Percentiles rank a stretch among this genome's conserved stretches.
These are phyloP conservation scores for Blastobotrys malaysiensis DNA, from an alignment of 1,139 yeast species.

Conservation along the genomic window DNA sequence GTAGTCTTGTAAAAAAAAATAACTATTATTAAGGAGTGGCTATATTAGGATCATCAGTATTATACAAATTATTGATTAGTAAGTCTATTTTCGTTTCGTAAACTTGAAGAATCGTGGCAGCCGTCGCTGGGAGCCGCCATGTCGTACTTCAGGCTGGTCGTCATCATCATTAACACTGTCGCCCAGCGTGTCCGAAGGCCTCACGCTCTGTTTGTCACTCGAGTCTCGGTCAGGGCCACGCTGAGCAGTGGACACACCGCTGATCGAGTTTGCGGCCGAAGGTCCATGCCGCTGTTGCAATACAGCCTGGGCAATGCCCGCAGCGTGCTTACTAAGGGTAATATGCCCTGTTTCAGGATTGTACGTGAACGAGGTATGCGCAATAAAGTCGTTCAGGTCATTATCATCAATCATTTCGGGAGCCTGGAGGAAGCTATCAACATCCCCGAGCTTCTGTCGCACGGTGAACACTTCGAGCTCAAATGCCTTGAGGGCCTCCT, in stretches of 20 bases:
- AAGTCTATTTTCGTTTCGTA: not conserved
- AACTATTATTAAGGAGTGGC: not conserved
- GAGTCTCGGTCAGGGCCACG: not conserved
- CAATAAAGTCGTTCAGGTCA: conserved; percentile 11
- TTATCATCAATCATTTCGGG: conserved; percentile 11
- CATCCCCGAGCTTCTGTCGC: conserved; percentile 4
- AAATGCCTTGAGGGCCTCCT: conserved; percentile 11
- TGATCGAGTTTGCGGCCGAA: not conserved
- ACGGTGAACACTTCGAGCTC: conserved; percentile 7
- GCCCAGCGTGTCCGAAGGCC: not conserved
- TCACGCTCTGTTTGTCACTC: not conserved
- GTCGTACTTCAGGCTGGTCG: not conserved
- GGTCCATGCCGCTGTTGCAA: conserved; percentile 2
- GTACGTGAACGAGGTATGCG: conserved; percentile 11
- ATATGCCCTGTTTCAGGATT: conserved; percentile 13
- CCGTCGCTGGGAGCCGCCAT: not conserved
- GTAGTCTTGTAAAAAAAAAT: too few relatives aligned
- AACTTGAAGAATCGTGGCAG: not conserved
- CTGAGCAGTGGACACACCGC: not conserved
- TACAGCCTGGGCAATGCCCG: conserved; percentile 11
- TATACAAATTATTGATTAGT: not conserved
- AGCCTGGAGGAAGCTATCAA: conserved; percentile 9
- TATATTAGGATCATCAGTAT: not conserved
- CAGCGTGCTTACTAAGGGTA: conserved; percentile 11
- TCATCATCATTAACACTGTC: not conserved